These are phyloP conservation scores for Paramecium caudatum DNA, from an alignment of 73 alveolate genomes.

Conservation along the genomic window DNA sequence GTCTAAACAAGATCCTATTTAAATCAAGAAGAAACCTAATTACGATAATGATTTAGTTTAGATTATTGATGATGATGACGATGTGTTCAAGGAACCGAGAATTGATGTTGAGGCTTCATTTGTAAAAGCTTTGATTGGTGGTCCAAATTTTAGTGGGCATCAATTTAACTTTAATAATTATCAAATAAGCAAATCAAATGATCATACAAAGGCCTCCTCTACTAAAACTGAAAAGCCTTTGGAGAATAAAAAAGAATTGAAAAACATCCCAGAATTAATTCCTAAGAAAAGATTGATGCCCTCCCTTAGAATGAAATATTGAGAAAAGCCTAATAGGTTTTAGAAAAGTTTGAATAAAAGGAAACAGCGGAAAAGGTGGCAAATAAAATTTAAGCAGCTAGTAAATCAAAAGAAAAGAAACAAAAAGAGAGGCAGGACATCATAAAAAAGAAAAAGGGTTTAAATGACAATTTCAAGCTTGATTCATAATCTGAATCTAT, in stretches of 20 bases:
- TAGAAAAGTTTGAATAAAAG: not conserved
- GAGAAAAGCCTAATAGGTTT: no score
- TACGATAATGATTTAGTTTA: constrained; percentile 6
- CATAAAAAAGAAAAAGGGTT: not conserved
- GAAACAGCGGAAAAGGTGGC: no score
- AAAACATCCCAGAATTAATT: constrained; percentile 22
- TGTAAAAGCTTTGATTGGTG: not conserved
- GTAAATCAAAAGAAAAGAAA: no score
- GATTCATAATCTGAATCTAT: constrained; percentile 39
- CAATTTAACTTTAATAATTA: constrained; percentile 2
- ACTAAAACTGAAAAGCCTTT: not conserved
- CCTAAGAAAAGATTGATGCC: not conserved
- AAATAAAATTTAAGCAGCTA: no score
- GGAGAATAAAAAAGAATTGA: not conserved
- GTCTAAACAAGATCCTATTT: not conserved
- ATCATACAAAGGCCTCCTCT: not conserved
- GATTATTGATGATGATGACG: constrained; percentile 24
- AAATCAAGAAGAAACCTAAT: not conserved
- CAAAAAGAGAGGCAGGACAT: no score
- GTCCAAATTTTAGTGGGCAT: constrained; percentile 40
- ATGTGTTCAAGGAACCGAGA: not conserved
- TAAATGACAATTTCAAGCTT: not conserved
- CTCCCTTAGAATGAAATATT: no score
- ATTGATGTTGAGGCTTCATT: constrained; percentile 24
- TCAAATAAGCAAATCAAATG: constrained; percentile 9